These are phyloP conservation scores for Penicillium salamii DNA, from an alignment of 495 filamentous ascomycete species.

Conservation along the genomic window DNA sequence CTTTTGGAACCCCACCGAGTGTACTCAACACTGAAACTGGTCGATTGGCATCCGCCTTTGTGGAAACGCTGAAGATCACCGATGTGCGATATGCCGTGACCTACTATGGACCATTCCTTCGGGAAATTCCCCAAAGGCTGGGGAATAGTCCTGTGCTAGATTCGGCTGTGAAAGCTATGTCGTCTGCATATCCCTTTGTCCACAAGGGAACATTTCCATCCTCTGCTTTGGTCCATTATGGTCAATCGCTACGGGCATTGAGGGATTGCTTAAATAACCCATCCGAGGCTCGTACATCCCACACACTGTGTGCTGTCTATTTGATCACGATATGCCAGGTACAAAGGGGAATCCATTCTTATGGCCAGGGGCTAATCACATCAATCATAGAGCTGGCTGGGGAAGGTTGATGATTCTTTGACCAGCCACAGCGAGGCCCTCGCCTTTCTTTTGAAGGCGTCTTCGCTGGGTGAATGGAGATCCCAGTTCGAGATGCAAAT, in stretches of 20 bases:
- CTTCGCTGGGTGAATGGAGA: constrained; percentile 18
- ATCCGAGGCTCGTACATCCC: constrained; percentile 22
- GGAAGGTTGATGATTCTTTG: constrained; percentile 11
- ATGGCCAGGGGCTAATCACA: background rate
- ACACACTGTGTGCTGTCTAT: constrained; percentile 43
- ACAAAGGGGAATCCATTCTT: background rate
- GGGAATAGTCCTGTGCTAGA: constrained; percentile 36
- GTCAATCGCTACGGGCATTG: constrained; percentile 28
- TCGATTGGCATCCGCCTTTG: constrained; percentile 18
- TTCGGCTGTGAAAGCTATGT: constrained; percentile 29
- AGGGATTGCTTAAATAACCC: constrained; percentile 32
- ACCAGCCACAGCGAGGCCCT: constrained; percentile 33
- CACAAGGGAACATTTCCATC: constrained; percentile 13
- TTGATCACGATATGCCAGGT: constrained; percentile 43
- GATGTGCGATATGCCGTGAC: constrained; percentile 35
- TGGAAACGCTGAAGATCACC: constrained; percentile 20
- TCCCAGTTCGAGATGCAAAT: constrained; percentile 29
- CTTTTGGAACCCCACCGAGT: background rate
- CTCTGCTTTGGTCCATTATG: constrained; percentile 23
- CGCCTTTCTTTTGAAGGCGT: constrained; percentile 26
- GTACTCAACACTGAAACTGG: constrained; percentile 8
- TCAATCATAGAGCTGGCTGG: constrained; percentile 27
- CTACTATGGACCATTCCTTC: constrained; percentile 34
- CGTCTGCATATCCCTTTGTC: constrained; percentile 24
- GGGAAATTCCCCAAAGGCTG: constrained; percentile 31